phyloP scores from a whole-genome alignment of 2,329 filamentous ascomycete genomes.

The Myriosclerotinia scirpicola region DNA sequence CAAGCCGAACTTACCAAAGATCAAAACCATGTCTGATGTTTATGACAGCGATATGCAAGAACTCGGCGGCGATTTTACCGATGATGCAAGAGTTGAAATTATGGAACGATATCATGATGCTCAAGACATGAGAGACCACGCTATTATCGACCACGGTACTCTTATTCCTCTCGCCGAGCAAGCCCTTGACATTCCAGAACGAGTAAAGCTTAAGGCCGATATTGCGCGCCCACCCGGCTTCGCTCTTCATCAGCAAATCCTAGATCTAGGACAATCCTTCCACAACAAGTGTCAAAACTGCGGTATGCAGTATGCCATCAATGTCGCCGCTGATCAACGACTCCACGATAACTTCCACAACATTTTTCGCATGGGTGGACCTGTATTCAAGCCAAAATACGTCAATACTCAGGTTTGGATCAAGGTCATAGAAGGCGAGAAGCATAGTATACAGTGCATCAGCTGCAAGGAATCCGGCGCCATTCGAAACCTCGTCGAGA shows the following conservation, averaged over 20 bases:
- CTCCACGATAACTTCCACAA: slow-evolving; percentile 25
- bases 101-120: slow-evolving; percentile 10
- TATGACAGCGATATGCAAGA: slow-evolving; percentile 10
- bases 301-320: slow-evolving; percentile 28
- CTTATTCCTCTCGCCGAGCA: neutral
- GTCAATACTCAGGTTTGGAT: slow-evolving; percentile 12
- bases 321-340: slow-evolving; percentile 22
- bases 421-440: slow-evolving; percentile 14
- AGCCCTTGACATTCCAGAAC: slow-evolving; percentile 2
- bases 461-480: slow-evolving; percentile 2
- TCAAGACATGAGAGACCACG: slow-evolving; percentile 17
- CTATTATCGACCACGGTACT: slow-evolving; percentile 6
- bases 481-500: slow-evolving; percentile 9
- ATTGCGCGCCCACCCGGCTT: neutral
- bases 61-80: neutral
- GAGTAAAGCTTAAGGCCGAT: slow-evolving; percentile 14
- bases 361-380: slow-evolving; percentile 9
- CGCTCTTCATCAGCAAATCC: slow-evolving; percentile 21
- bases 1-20: slow-evolving; percentile 22
- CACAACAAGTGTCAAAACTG: slow-evolving; percentile 27
- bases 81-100: slow-evolving; percentile 9
- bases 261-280: slow-evolving; percentile 28
- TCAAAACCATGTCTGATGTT: slow-evolving; percentile 17
- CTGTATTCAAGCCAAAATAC: neutral
- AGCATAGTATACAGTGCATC: neutral